A percentile compares a stretch with the other conserved stretches of the same genome.
phyloP scores from a whole-genome alignment of 257 asterid species.

The Nicotiana undulata region DNA sequence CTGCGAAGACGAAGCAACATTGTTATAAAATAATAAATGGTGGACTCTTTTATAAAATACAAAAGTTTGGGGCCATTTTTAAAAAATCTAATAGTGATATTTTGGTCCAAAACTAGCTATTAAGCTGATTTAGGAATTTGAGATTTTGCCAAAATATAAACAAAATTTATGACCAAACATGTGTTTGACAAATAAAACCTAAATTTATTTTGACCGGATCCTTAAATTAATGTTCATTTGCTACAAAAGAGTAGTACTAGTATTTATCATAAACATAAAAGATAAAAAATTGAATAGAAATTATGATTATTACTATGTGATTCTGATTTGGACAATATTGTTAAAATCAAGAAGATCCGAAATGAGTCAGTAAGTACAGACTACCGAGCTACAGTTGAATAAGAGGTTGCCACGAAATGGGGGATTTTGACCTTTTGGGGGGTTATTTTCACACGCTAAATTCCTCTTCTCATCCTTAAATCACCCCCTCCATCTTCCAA shows the following conservation, averaged over 20 bases:
- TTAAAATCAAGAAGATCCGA: background rate
- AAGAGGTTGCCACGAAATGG: background rate
- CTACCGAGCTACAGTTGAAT: background rate
- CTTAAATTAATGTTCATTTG: background rate
- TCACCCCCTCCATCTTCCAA: background rate
- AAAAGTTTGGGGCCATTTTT: too few species aligned
- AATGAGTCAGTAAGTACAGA: background rate
- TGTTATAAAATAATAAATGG: too few species aligned
- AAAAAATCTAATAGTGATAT: too few species aligned
- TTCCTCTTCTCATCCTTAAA: conserved; percentile 19
- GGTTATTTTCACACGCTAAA: conserved; percentile 13
- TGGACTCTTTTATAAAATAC: too few species aligned
- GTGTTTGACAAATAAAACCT: too few species aligned
- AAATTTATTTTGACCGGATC: too few species aligned
- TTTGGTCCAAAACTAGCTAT: too few species aligned
- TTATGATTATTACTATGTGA: background rate
- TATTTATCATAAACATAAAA: background rate
- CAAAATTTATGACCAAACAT: too few species aligned
- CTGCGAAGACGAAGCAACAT: too few species aligned
- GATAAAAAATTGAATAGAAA: background rate
- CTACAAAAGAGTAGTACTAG: too few species aligned
- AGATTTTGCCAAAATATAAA: too few species aligned
- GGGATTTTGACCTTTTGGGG: background rate
- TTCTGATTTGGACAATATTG: background rate
- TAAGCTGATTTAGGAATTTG: too few species aligned